Base-by-base conservation (phyloP, 1,284 basidiomycete genomes). In the Leccinum cinnamomeum region DNA sequence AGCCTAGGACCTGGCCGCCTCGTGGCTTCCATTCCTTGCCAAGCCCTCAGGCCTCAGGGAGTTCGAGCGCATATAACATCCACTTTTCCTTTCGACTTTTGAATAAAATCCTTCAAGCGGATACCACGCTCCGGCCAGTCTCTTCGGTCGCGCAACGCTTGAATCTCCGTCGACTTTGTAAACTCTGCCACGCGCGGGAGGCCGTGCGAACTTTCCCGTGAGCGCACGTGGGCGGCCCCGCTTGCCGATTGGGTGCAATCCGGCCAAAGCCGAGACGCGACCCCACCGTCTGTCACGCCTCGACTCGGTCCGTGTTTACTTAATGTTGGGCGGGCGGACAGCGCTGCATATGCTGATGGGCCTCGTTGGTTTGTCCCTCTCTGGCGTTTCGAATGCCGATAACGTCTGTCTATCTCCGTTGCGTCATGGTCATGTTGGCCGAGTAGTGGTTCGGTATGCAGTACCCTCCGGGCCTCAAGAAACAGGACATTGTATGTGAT, bases 401-500 rank as follows among this genome's bases (percentile, higher is more conserved):
- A n/a, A 48, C 18, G 11, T 11, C 18, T 2, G 18, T 46, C 10
- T n/a, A 18, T 10, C 18, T 12, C 18, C 46, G 6, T 48, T 20
- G 18, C 46, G 11, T 48, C 18, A 20, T 48, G 11, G 6, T 12
- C 7, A 14, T 23, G 20, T 12, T 50, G 12, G 20, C 7, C 20
- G 2, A 50, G 28, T 28, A 71, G 62, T 10, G 1, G 8, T 1
- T 61, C 61, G 8, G 56, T 58, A 2, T 39, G 58, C 7, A 70
- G 57, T 5, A 71, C 71, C 12, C 67, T 74, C 62, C 66, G 10
- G 57, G 68, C 62, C 25, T 39, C 30, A 18, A 69, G 53, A 12
- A 58, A 56, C 57, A 61, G 35, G 11, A 60, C 12, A 5, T 5
- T 39, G 51, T 39, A 11, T 50, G 48, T 10, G 5, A 14, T n/a